Evolutionary conservation across 805 yeast genomes (phyloP).

Genomic region (Kregervanrija fluxuum): DNA sequence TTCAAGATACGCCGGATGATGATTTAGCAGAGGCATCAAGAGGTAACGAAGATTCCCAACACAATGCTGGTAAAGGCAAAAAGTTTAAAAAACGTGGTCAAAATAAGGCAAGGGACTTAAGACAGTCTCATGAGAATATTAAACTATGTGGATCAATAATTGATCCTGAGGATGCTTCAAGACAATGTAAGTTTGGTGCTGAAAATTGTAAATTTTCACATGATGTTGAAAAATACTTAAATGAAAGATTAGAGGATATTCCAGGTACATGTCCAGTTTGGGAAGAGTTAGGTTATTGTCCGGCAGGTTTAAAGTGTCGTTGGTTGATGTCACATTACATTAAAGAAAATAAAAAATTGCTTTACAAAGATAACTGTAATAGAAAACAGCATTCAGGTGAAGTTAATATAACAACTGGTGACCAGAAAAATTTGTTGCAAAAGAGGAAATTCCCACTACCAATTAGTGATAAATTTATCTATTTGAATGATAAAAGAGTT

Average conservation of each 20-base stretch:
- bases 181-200: slow-evolving; percentile 56
- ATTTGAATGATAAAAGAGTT: slow-evolving; percentile 42
- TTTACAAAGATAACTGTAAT: slow-evolving; percentile 35
- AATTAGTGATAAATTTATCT: slow-evolving; percentile 48
- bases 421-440: slow-evolving; percentile 41
- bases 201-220: slow-evolving; percentile 73
- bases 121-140: slow-evolving; percentile 56
- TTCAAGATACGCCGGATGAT: slow-evolving; percentile 29
- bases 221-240: slow-evolving; percentile 58
- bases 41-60: slow-evolving; percentile 19
- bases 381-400: slow-evolving; percentile 35
- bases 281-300: slow-evolving; percentile 79
- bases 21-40: slow-evolving; percentile 38
- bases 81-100: slow-evolving; percentile 54
- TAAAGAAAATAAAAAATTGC: slow-evolving; percentile 36
- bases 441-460: slow-evolving; percentile 56
- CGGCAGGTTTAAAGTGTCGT: slow-evolving; percentile 86
- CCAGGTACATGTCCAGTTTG: slow-evolving; percentile 81
- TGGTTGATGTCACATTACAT: slow-evolving; percentile 73
- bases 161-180: slow-evolving; percentile 40
- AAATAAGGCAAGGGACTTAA: slow-evolving; percentile 73
- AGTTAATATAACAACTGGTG: slow-evolving; percentile 51
- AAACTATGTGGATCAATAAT: slow-evolving; percentile 59
- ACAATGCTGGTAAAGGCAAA: slow-evolving; percentile 36
- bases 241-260: slow-evolving; percentile 62